Base-by-base conservation (phyloP, 768 basidiomycete species). In the Crucibulum laeve region DNA sequence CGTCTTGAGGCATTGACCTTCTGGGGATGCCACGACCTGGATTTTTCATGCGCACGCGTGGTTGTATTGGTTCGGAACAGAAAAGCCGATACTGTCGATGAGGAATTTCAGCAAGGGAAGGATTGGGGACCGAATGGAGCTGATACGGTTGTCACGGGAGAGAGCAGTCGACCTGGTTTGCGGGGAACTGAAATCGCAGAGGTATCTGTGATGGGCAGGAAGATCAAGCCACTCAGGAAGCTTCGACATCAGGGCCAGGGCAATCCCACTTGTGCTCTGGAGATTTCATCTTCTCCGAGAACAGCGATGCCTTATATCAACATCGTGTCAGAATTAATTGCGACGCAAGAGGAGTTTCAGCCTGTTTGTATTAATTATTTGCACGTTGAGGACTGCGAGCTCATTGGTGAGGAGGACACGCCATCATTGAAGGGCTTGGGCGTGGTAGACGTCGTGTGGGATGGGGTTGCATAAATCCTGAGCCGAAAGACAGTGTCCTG, bases 11-110 rank as follows among this genome's bases (percentile, higher is more conserved):
- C 71, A n/a, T 58, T 79, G 25, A 64, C 69, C 28, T 64, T 80
- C 44, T 77, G 73, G 77, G 65, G 65, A 37, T 80, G 77, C 53
- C 48, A 58, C 40, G 73, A 77, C 53, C 55, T 77, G 44, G 55
- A 63, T 25, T 61, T 71, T 22, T 48, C 39, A 25, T 56, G 57
- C 30, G 53, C 77, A 43, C 60, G 63, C 42, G 63, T 52, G 11
- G 54, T 70, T 19, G 65, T 76, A 40, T 50, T 55, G 18, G 59
- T 66, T 34, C 61, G 74, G 54, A 68, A 67, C 38, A 61, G 65
- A 47, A 56, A 58, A 45, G 25, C 28, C 26, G 52, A 53, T 52
- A 42, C 40, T 22, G 45, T 45, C 38, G 40, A 15, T 30, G 42
- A 4, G n/a, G 26, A 15, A 35, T 40, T n/a, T 15, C 6, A 23